Evolutionary conservation across 768 basidiomycete genomes (phyloP), one percentile per base, ranked within the genome.

Genomic region (Cyclocybe aegerita): DNA sequence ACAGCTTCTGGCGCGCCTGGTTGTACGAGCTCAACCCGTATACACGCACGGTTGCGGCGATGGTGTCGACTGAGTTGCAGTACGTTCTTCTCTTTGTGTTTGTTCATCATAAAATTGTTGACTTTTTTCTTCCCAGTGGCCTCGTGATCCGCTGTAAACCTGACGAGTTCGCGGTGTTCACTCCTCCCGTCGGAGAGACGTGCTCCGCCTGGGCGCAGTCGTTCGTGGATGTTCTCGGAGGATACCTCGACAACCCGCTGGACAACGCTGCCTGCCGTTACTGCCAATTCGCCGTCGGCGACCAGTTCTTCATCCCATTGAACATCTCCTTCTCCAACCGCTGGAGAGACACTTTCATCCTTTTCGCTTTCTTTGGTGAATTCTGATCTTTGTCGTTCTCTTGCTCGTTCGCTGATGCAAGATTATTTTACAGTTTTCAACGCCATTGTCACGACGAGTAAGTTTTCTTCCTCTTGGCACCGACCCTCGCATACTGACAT

Each of bases 31-130:
- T 88, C 7, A 71, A 74, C 39, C 90, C 90, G 0, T 89, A 83
- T 65, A 90, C 87, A 0, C 80, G 88, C 16, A 72, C 81, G 8
- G 65, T 92, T 15, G 76, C 83, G 4, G 81, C 90, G 11, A 85
- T 93, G 75, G 69, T 91, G 30, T 80, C 87, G 0, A 91, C 87
- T 4, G 90, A 90, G 58, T 73, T 94, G 8, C 81, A 89, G 82
- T 85, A 59, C 49, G 75, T 63, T 7, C 23, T n/a, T 35, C 39
- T 48, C 2, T 15, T 8, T 15, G 12, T 9, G 16, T 17, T 23
- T 14, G 17, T 17, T 15, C 37, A 34, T 30, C 7, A 36, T 41
- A n/a, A n/a, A n/a, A n/a, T n/a, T n/a, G 62, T 54, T 51, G 65
- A n/a, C 42, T 38, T 4, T 9, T 30, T 4, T 17, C 36, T 44